Evolutionary conservation across 108 stramenopile genomes (phyloP).

Genomic region (Ochromonas danica): DNA sequence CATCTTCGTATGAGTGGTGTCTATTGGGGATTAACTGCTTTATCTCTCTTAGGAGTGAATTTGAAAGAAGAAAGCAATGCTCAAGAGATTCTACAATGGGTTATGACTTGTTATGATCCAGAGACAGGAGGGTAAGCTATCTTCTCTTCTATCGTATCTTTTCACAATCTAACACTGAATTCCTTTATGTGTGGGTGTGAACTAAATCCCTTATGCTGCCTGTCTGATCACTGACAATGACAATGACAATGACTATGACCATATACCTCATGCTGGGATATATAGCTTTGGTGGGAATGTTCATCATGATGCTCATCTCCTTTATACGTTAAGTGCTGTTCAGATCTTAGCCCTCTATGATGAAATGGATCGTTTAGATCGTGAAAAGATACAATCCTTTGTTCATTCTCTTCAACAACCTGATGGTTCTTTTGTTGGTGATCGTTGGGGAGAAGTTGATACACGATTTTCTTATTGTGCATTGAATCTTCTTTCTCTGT

Average conservation of each 20-base stretch:
- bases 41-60: conserved; percentile 73
- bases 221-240: not conserved
- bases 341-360: conserved; percentile 88
- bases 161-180: not conserved
- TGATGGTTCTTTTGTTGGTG: conserved; percentile 81
- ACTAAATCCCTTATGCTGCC: too few relatives aligned
- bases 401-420: conserved; percentile 72
- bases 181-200: too few relatives aligned
- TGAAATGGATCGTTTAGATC: conserved; percentile 45
- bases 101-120: conserved; percentile 75
- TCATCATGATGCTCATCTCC: conserved; percentile 87
- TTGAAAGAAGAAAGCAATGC: conserved; percentile 41
- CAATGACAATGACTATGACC: not conserved
- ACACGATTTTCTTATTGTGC: conserved; percentile 98
- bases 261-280: conserved; percentile 23
- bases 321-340: conserved; percentile 95
- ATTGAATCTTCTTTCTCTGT: conserved; percentile 70
- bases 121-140: conserved; percentile 34
- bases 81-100: conserved; percentile 80
- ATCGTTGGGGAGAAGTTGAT: conserved; percentile 93
- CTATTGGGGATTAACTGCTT: conserved; percentile 89
- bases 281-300: conserved; percentile 92
- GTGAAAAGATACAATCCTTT: conserved; percentile 64
- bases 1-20: conserved; percentile 91
- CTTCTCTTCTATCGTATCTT: not conserved